phyloP scores from a whole-genome alignment of 495 filamentous ascomycete species.

The Aspergillus heteromorphus region DNA sequence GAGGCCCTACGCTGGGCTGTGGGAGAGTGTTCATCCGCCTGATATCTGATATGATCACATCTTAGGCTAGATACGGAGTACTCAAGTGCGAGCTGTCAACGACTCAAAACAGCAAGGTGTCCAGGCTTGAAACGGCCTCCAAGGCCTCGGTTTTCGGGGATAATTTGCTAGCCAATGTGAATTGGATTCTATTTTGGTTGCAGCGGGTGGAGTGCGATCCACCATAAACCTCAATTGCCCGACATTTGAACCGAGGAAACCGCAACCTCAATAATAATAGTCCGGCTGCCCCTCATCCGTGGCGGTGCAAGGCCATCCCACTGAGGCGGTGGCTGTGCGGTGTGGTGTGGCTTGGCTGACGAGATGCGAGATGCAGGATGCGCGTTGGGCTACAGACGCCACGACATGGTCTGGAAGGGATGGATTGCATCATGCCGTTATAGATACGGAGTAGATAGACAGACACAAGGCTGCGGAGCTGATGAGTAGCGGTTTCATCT shows the following conservation, averaged over 20 bases:
- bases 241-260: background rate
- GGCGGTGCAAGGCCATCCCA: background rate
- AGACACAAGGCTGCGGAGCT: too few species aligned
- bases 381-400: too few species aligned
- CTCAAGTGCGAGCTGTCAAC: too few species aligned
- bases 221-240: too few species aligned
- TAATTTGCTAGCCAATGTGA: background rate
- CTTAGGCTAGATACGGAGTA: too few species aligned
- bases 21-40: background rate
- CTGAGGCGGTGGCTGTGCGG: background rate
- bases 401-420: too few species aligned
- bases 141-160: too few species aligned
- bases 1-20: background rate
- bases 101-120: background rate
- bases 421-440: background rate
- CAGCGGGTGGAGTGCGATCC: background rate
- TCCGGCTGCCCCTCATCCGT: background rate
- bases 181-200: background rate
- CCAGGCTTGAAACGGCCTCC: background rate
- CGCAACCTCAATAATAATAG: background rate
- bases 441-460: too few species aligned
- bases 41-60: too few species aligned
- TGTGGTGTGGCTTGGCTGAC: background rate
- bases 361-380: background rate
- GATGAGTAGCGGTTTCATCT: background rate